Base-by-base conservation (phyloP, 2,329 filamentous ascomycete species). In the Trichoderma sp. region DNA sequence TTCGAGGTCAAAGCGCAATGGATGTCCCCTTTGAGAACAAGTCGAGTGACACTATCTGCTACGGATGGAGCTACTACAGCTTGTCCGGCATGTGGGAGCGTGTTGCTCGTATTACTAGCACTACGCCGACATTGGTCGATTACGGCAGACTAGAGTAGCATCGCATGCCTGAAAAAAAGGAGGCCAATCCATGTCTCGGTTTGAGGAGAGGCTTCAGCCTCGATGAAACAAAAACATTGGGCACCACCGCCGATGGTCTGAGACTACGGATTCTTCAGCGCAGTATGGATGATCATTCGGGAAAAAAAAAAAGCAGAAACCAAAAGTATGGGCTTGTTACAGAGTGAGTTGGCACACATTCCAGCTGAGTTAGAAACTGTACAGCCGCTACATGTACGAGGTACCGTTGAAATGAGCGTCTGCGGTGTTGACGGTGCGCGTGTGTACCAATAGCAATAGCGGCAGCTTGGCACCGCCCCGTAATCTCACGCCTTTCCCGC, bases 91-190 rank as follows among this genome's bases (percentile, higher is more conserved):
- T 69, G n/a, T 64, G 39, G 34, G 60, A 58, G 64, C n/a, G 18
- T 30, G 65, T 60, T 36, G 0, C 67, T 70, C 67, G 57, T 62
- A 70, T 70, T 51, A 70, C 61, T 34, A 51, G 57, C 67, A 62
- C 57, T 51, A 62, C 51, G 64, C 51, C 32, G 14, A 58, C 39
- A 67, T 21, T 57, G 57, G 39, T 57, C 26, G 57, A 70, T 70
- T 61, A 70, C 67, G 67, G 39, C 39, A 70, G 67, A 51, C 57
- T 53, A 70, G 57, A 70, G 67, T 70, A 51, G 57, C 39, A 70
- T 70, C 36, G 67, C 67, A 70, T 62, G 67, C 43, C 39, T 30
- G 43, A 61, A 51, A 70, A 39, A 67, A 67, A 58, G 66, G 66
- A 69, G 66, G 36, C 56, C 66, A 32, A 69, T 69, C 66, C 66